Base-by-base conservation (phyloP, 2,329 filamentous ascomycete species). In the Diatrype stigma region DNA sequence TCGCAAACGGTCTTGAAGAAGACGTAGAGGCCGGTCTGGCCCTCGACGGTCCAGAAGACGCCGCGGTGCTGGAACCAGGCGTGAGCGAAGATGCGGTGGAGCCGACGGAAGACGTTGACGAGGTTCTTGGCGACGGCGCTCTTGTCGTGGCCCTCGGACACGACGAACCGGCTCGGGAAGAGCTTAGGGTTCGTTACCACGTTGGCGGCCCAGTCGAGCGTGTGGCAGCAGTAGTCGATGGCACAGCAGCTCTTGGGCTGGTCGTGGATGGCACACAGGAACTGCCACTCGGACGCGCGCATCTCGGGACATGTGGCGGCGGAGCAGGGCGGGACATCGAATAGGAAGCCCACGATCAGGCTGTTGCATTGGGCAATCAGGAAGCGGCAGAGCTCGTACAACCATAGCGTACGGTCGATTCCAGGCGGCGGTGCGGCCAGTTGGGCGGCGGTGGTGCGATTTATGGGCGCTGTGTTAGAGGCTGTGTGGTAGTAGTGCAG, bases 201-300 rank as follows among this genome's bases (percentile, higher is more conserved):
- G 63, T 95, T 96, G 51, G 90, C 92, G 2, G 94, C 94, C 90
- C 93, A 97, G 73, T 99, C 94, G 42, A 99, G 85, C 0, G 94
- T 99, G 68, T 99, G 94, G 69, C 93, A 97, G 79, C 92, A 96
- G 74, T 99, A 99, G 73, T 99, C 94, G 65, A 99, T 96, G 47
- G 94, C 94, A 70, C 93, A 96, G 75, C 94, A 99, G 63, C 87
- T 89, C 73, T 97, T 97, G 46, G 94, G 94, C 46, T 91, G 88
- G 66, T 97, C 93, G 68, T 99, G 94, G 3, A 97, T 94, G 47
- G 94, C 94, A 73, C 94, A 99, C 45, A 99, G 83, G 65, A 97
- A 99, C 73, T 99, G 94, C 94, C 94, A 99, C 75, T 99, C 93
- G 28, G 89, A 94, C 2, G 94, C 94, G 65, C 94, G 91, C 94